These are phyloP conservation scores for Entamoeba invadens DNA, from an alignment of 208 protist genomes.

Conservation along the genomic window DNA sequence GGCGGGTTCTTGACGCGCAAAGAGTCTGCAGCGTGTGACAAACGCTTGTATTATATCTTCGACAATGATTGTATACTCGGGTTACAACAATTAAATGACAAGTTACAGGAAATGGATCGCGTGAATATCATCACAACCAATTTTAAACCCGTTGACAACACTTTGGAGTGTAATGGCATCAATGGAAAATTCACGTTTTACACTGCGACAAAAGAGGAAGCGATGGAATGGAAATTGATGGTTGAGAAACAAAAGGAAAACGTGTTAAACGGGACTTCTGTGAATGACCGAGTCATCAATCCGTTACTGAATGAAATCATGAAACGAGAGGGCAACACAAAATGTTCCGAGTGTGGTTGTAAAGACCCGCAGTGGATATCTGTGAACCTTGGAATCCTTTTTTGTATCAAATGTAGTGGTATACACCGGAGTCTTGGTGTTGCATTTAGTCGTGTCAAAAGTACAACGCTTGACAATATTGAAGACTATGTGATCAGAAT, in stretches of 20 bases:
- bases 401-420: constrained; percentile 46
- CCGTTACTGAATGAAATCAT: neutral
- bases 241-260: neutral
- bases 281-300: neutral
- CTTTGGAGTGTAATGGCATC: neutral
- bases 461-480: constrained; percentile 60
- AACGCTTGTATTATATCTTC: neutral
- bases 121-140: neutral
- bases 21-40: neutral
- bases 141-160: neutral
- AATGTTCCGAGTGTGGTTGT: neutral
- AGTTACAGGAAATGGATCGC: neutral
- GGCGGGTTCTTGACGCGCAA: neutral
- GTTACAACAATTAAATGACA: neutral
- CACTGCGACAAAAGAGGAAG: neutral
- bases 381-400: constrained; percentile 45
- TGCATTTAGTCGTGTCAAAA: constrained; percentile 52
- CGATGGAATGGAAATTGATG: neutral
- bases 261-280: neutral
- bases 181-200: neutral
- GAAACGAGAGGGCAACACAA: neutral
- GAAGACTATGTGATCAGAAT: neutral
- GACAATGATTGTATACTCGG: neutral
- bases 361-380: constrained; percentile 41
- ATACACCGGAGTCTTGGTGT: constrained; percentile 40